phyloP scores from a whole-genome alignment of 176 grass and related monocot genomes.

The Elymus sibiricus region DNA sequence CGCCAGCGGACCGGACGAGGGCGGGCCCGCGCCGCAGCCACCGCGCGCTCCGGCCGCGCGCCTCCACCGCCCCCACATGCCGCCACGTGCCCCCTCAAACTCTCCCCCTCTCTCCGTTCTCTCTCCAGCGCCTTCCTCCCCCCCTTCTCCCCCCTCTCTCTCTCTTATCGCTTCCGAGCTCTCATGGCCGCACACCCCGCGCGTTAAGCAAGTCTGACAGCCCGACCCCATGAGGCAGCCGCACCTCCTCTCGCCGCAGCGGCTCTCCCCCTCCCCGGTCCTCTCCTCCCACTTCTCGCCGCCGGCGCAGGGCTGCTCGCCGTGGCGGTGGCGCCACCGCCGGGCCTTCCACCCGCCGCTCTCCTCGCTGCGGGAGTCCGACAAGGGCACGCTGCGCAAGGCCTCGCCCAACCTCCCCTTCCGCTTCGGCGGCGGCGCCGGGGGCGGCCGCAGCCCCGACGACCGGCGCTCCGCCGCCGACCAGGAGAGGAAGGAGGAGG shows the following conservation, averaged over 20 bases:
- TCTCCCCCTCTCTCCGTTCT: not conserved
- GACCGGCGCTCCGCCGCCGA: constrained; percentile 19
- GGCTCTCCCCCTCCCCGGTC: constrained; percentile 26
- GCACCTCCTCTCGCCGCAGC: constrained; percentile 48
- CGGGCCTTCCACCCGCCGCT: constrained; percentile 46
- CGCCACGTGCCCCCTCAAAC: constrained; percentile 25
- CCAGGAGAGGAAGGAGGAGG: constrained; percentile 10
- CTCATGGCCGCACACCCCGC: constrained; percentile 29
- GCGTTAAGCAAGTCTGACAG: constrained; percentile 16
- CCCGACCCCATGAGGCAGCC: constrained; percentile 56
- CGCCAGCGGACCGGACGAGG: not conserved
- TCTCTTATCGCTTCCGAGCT: constrained; percentile 36
- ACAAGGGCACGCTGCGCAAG: constrained; percentile 78
- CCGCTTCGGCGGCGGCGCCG: constrained; percentile 45
- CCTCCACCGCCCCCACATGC: constrained; percentile 10
- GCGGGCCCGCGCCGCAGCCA: not conserved
- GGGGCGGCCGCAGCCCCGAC: constrained; percentile 22
- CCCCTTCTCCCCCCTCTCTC: not conserved
- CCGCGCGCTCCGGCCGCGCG: not conserved
- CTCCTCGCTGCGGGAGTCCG: constrained; percentile 67
- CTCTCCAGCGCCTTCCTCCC: not conserved
- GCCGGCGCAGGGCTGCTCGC: constrained; percentile 34
- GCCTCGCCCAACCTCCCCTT: constrained; percentile 71
- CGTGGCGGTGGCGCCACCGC: constrained; percentile 27
- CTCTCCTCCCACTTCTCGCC: constrained; percentile 46